phyloP scores from a whole-genome alignment of 164 flowering plant genomes.

The Chloranthus sessilifolius region DNA sequence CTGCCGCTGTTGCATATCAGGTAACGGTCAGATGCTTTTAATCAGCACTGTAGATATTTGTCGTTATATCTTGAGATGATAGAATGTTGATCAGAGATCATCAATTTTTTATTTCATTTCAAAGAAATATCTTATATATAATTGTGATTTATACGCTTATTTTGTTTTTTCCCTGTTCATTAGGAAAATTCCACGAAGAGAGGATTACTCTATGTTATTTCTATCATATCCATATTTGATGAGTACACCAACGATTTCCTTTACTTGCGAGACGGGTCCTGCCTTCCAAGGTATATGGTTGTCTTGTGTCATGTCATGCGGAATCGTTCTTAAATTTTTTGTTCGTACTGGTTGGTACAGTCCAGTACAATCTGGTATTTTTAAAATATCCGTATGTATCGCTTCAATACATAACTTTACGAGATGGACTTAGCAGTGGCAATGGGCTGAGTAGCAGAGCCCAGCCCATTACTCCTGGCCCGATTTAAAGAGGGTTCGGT shows the following conservation, averaged over 20 bases:
- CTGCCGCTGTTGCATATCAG: slow-evolving; percentile 37
- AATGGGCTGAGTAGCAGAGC: too few species aligned
- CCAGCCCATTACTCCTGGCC: too few species aligned
- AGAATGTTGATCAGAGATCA: too few species aligned
- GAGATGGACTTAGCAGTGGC: too few species aligned
- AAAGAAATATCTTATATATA: too few species aligned
- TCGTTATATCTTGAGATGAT: neutral
- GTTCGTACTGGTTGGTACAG: too few species aligned
- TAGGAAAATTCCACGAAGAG: slow-evolving; percentile 35
- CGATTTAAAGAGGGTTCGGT: too few species aligned
- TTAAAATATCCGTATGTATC: too few species aligned
- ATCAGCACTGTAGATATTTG: neutral
- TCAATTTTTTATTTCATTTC: too few species aligned
- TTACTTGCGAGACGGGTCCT: slow-evolving; percentile 33
- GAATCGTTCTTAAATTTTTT: neutral
- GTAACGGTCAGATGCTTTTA: slow-evolving; percentile 14
- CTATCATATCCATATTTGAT: slow-evolving; percentile 28
- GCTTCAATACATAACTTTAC: too few species aligned
- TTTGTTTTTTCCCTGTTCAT: neutral
- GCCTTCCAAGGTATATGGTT: slow-evolving; percentile 38
- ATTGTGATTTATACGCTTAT: neutral
- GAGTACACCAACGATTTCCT: slow-evolving; percentile 39
- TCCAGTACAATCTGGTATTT: too few species aligned
- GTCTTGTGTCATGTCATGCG: neutral
- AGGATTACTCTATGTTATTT: slow-evolving; percentile 30